Evolutionary conservation across 1,284 basidiomycete genomes (phyloP).

Genomic region (Earliella scabrosa): DNA sequence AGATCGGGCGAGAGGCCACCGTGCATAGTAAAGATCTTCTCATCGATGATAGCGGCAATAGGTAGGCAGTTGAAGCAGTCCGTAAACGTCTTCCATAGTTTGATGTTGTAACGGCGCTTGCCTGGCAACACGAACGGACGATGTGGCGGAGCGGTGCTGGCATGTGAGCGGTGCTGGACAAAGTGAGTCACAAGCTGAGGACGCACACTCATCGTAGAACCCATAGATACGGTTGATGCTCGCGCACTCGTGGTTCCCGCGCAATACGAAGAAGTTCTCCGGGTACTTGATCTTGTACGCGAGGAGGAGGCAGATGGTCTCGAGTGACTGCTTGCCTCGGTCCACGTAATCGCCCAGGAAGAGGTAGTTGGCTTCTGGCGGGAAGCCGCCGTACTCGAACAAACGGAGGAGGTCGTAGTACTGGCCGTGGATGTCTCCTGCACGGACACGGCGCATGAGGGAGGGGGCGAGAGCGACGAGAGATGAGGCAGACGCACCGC

Average conservation of each 20-base stretch:
- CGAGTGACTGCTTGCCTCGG: conserved; percentile 92
- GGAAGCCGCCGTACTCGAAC: conserved; percentile 95
- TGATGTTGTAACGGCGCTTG: conserved; percentile 98
- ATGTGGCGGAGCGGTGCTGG: conserved; percentile 10
- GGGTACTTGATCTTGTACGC: conserved; percentile 99
- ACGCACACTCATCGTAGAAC: conserved; percentile 95
- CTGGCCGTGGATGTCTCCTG: conserved; percentile 94
- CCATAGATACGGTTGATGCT: conserved; percentile 96
- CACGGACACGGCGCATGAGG: neutral
- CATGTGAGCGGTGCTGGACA: conserved; percentile 8
- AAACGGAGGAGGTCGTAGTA: conserved; percentile 94
- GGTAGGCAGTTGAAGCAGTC: conserved; percentile 97
- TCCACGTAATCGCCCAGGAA: conserved; percentile 97
- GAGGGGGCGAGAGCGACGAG: neutral
- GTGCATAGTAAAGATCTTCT: conserved; percentile 97
- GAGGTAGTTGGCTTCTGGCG: conserved; percentile 95
- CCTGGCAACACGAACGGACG: no score
- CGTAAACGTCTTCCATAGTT: conserved; percentile 97
- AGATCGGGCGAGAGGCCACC: conserved; percentile 94
- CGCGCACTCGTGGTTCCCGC: conserved; percentile 95
- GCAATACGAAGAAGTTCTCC: conserved; percentile 95
- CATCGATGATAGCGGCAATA: conserved; percentile 96
- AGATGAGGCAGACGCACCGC: conserved; percentile 63
- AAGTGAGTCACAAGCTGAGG: conserved; percentile 14
- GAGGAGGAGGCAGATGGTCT: conserved; percentile 90